These are phyloP conservation scores for Aspergillus caelatus DNA, from an alignment of 2,329 filamentous ascomycete genomes.

Conservation along the genomic window DNA sequence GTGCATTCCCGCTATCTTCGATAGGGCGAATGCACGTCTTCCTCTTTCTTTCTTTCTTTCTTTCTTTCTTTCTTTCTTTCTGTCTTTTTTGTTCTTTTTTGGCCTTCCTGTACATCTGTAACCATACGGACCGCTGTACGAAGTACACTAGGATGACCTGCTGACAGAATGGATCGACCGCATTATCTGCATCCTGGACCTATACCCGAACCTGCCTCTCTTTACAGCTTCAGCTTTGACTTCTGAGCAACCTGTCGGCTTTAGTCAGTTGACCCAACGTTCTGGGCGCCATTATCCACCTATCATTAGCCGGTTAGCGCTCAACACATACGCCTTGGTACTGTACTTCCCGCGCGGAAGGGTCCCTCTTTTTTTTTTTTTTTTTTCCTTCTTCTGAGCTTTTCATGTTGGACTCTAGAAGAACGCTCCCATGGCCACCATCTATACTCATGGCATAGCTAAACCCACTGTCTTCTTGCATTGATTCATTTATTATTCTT, in stretches of 20 bases:
- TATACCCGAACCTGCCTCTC: constrained; percentile 22
- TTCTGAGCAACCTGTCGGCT: constrained; percentile 20
- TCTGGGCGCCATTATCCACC: constrained; percentile 23
- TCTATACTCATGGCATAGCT: constrained; percentile 11
- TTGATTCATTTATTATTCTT: neutral
- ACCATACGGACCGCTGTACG: constrained; percentile 15
- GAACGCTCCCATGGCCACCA: neutral
- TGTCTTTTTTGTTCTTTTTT: neutral
- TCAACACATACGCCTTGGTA: constrained; percentile 21
- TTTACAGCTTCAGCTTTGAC: constrained; percentile 11
- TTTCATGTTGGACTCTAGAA: neutral
- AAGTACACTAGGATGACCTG: constrained; percentile 16
- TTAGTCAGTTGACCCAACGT: constrained; percentile 25
- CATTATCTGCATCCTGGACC: constrained; percentile 22
- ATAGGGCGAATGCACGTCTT: constrained; percentile 25
- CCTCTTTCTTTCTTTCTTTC: constrained; percentile 9
- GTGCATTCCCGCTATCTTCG: constrained; percentile 25
- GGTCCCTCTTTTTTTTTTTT: neutral
- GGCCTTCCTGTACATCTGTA: neutral
- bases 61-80: neutral
- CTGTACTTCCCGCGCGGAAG: constrained; percentile 2
- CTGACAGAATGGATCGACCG: constrained; percentile 24
- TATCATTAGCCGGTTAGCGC: constrained; percentile 19
- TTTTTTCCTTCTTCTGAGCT: neutral
- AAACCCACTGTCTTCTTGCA: constrained; percentile 2